These are phyloP conservation scores for Boechera retrofracta DNA, from an alignment of 345 rosid genomes.

Conservation along the genomic window DNA sequence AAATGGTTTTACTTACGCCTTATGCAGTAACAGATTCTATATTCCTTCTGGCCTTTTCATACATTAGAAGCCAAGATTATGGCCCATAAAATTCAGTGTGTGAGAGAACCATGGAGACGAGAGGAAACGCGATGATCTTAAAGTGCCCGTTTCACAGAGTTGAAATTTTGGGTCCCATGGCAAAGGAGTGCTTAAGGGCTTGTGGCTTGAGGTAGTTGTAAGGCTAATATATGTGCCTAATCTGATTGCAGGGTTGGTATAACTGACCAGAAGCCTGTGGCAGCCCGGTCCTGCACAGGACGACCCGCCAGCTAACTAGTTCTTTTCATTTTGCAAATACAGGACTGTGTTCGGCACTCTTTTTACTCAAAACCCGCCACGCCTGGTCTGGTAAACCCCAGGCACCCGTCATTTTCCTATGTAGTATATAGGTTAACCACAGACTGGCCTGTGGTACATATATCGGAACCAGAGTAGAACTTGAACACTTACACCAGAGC, in stretches of 20 bases:
- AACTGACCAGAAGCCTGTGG: background rate
- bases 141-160: constrained; percentile 4
- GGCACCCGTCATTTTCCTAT: background rate
- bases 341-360: background rate
- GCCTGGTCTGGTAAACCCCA: background rate
- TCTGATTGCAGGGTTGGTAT: background rate
- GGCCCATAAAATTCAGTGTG: background rate
- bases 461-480: background rate
- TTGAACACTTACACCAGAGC: background rate
- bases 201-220: background rate
- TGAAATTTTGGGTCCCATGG: background rate
- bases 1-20: background rate
- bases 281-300: background rate
- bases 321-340: background rate
- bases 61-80: background rate
- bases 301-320: background rate
- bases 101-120: background rate
- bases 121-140: background rate
- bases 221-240: background rate
- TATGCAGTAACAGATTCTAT: background rate
- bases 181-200: background rate
- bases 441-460: background rate
- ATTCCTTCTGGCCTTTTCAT: background rate
- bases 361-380: background rate
- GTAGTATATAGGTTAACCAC: background rate